Base-by-base conservation (phyloP, 306 rosid species). In the Trifolium fragiferum region DNA sequence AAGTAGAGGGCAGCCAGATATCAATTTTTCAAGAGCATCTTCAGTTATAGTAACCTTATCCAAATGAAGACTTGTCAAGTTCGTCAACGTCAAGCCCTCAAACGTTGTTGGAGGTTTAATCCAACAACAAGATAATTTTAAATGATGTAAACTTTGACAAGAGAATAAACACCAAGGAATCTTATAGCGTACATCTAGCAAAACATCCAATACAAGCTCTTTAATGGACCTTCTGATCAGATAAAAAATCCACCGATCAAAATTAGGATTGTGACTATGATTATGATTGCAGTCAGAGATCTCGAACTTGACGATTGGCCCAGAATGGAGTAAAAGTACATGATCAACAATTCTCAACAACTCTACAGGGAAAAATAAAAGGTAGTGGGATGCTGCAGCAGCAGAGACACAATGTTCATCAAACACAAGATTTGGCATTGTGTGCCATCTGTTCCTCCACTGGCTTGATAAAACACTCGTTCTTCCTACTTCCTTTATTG, bases 121-220 rank as follows among this genome's bases (percentile, higher is more conserved):
- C 47, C 3, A 41, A 41, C 15, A 9, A 0, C 4, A 9, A 10
- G 0, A 0, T 41, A 41, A 10, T 10, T 41, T 3, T 41, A 41
- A 10, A 10, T 3, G 4, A 2, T 11, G 14, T 10, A 41, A 41
- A 11, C 47, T 72, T 41, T 86, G 83, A 70, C 87, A 83, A 73
- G 77, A 27, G 70, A 84, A 88, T 46, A 86, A 76, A 60, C 84
- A 50, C 0, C 84, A 82, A 3, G 85, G 89, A 41, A 86, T 78
- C 76, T 61, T 73, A 78, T 82, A 88, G 51, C 69, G 81, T 16
- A 71, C 77, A 66, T 84, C 85, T n/a, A 72, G 76, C 87, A 82
- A 41, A 41, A 41, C 15, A 0, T 2, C 47, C 14, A 41, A 3
- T 12, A 41, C 15, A 41, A 41, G 47, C 47, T 41, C 47, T 41